These are phyloP conservation scores for Penicillium verrucosum DNA, from an alignment of 2,329 filamentous ascomycete genomes.

Conservation along the genomic window DNA sequence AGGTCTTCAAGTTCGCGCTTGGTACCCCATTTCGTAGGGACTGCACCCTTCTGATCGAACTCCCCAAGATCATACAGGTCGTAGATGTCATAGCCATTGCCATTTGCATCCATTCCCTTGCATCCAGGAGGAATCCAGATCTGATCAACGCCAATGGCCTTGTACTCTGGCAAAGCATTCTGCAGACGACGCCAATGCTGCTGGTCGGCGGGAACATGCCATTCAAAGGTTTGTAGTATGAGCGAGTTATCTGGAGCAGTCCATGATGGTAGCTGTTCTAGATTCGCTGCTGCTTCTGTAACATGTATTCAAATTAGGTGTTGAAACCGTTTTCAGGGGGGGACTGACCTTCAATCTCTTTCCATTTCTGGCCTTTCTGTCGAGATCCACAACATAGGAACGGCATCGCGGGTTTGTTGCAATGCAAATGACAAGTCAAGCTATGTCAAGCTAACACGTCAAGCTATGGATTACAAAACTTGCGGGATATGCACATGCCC, in stretches of 20 bases:
- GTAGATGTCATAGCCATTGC: slow-evolving; percentile 68
- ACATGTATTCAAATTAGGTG: neutral
- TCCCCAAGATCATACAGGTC: slow-evolving; percentile 70
- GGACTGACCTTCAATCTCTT: slow-evolving; percentile 3
- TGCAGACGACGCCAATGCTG: slow-evolving; percentile 61
- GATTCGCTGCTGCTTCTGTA: slow-evolving; percentile 18
- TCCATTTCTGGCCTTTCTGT: neutral
- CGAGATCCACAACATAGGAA: slow-evolving; percentile 5
- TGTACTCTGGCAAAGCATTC: slow-evolving; percentile 52
- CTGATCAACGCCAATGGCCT: slow-evolving; percentile 59
- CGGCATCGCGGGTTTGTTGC: neutral
- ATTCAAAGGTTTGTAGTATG: slow-evolving; percentile 70
- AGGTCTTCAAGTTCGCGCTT: slow-evolving; percentile 60
- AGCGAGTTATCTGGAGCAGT: slow-evolving; percentile 40
- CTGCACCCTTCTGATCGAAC: slow-evolving; percentile 66
- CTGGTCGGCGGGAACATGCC: slow-evolving; percentile 63
- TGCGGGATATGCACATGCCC: neutral
- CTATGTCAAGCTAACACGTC: neutral
- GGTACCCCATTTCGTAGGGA: slow-evolving; percentile 66
- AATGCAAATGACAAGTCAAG: neutral
- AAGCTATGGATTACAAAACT: neutral
- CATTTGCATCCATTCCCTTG: slow-evolving; percentile 60
- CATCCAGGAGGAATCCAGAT: slow-evolving; percentile 70
- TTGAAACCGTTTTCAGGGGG: neutral
- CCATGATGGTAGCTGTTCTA: slow-evolving; percentile 33